phyloP scores from a whole-genome alignment of 768 basidiomycete species.

The Rhizopogon salebrosus region DNA sequence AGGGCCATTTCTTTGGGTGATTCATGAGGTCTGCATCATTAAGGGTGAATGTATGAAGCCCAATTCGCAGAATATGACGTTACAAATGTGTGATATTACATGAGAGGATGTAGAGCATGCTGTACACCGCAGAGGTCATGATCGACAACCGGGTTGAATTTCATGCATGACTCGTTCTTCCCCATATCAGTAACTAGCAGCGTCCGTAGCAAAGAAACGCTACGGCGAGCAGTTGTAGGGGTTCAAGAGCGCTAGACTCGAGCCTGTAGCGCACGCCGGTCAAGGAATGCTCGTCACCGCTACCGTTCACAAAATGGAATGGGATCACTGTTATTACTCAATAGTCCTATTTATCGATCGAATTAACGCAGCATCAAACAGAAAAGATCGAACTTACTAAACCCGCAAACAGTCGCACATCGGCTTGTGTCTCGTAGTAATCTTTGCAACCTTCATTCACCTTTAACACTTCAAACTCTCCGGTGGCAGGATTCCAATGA shows the following conservation, averaged over 20 bases:
- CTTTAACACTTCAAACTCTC: slow-evolving; percentile 39
- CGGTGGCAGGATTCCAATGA: slow-evolving; percentile 39
- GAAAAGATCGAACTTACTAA: slow-evolving; percentile 29
- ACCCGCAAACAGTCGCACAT: slow-evolving; percentile 37
- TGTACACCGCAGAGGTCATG: background rate
- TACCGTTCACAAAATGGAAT: background rate
- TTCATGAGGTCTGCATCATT: too few species aligned
- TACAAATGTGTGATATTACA: background rate
- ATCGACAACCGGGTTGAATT: background rate
- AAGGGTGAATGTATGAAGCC: too few species aligned
- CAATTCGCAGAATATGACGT: too few species aligned
- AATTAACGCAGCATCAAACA: background rate
- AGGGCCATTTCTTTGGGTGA: too few species aligned
- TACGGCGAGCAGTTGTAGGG: slow-evolving; percentile 2
- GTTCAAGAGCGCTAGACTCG: background rate
- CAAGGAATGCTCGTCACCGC: background rate
- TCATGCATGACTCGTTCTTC: background rate
- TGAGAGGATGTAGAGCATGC: background rate
- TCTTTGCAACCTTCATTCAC: slow-evolving; percentile 35
- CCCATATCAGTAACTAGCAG: background rate
- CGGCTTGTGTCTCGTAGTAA: slow-evolving; percentile 43
- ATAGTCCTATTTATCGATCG: background rate
- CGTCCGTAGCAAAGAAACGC: background rate
- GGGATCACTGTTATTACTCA: background rate
- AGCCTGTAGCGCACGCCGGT: background rate